Conservation (phyloP, 148 eudicot species). For the Euryodendron excelsum region DNA sequence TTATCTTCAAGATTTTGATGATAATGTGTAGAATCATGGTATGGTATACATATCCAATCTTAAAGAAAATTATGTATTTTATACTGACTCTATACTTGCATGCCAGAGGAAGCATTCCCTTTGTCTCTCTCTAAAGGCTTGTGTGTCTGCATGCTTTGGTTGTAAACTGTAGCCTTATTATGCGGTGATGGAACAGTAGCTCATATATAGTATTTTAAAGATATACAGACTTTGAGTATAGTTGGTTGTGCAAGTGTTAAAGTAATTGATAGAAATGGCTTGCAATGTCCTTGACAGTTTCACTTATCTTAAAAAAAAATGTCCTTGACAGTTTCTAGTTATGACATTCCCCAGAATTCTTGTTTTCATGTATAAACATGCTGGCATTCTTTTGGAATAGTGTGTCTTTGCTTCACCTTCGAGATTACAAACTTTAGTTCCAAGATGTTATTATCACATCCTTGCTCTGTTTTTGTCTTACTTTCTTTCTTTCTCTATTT, state of each 20-base stretch:
- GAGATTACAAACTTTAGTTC: not conserved
- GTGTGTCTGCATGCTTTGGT: not conserved
- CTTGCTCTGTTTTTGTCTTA: not conserved
- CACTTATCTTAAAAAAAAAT: too few relatives aligned
- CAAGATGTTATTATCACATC: not conserved
- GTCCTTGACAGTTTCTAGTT: slow-evolving; percentile 6
- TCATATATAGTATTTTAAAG: not conserved
- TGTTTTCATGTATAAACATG: not conserved
- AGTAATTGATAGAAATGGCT: not conserved
- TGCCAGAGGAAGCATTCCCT: not conserved
- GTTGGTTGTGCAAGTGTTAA: not conserved
- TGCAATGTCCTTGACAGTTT: slow-evolving; percentile 8
- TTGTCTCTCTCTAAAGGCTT: not conserved
- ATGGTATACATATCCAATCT: not conserved
- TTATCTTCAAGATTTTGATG: not conserved
- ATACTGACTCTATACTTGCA: not conserved
- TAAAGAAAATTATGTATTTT: not conserved
- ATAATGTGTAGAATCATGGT: not conserved
- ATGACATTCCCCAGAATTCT: not conserved
- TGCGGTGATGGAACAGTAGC: slow-evolving; percentile 1
- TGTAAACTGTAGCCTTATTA: not conserved
- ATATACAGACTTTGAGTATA: not conserved
- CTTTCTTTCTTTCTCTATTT: not conserved
- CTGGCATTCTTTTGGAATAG: not conserved
- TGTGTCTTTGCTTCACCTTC: not conserved